phyloP scores from a whole-genome alignment of 2,329 filamentous ascomycete species.

The Beauveria sp. region DNA sequence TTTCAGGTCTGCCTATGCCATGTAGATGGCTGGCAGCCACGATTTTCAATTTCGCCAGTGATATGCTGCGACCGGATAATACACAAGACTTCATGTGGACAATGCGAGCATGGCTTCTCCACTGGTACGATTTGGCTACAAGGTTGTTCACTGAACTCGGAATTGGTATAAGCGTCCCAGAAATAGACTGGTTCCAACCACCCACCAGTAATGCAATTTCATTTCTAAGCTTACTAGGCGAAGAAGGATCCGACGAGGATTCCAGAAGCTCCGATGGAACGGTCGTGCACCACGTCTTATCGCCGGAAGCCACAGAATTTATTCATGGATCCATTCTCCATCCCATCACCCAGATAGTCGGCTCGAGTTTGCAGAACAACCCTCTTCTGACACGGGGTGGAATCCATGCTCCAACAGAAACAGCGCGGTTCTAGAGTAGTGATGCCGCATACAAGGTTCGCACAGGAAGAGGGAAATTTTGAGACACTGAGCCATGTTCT shows the following conservation, averaged over 20 bases:
- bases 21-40: slow-evolving; percentile 25
- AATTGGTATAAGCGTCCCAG: slow-evolving; percentile 15
- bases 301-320: background rate
- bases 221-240: too few relatives aligned
- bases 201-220: slow-evolving; percentile 6
- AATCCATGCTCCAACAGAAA: background rate
- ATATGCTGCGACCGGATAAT: slow-evolving; percentile 18
- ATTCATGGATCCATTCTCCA: background rate
- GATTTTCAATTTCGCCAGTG: slow-evolving; percentile 24
- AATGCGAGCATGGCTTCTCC: slow-evolving; percentile 22
- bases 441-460: background rate
- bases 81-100: slow-evolving; percentile 16
- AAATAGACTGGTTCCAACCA: slow-evolving; percentile 20
- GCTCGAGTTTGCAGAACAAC: too few relatives aligned
- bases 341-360: background rate
- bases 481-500: background rate
- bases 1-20: slow-evolving; percentile 18
- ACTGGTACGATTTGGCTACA: slow-evolving; percentile 21
- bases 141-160: slow-evolving; percentile 16
- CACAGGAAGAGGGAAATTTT: background rate
- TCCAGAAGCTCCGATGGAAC: background rate
- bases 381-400: background rate
- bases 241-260: background rate
- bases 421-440: background rate
- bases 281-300: background rate